Base-by-base conservation (phyloP, 139 green algal genomes). In the Haematococcus sp. region DNA sequence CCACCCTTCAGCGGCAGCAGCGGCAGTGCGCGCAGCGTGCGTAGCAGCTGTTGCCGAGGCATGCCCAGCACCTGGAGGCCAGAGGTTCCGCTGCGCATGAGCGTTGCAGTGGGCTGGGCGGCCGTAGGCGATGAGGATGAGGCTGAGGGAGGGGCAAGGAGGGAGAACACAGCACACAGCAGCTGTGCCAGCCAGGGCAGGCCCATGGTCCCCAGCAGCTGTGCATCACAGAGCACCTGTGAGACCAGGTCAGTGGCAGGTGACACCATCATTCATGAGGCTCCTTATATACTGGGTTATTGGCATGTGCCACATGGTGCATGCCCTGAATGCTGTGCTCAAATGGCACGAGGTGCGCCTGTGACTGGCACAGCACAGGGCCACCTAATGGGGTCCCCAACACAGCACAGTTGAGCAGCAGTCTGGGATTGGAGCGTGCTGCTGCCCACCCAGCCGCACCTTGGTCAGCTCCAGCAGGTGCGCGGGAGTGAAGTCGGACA, bases 1-100 rank as follows among this genome's bases (percentile, higher is more conserved):
- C 81, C 73, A 23, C 68, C 73, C 31, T 56, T 43, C 25, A 86
- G 68, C 3, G 76, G 81, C 49, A 86, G 32, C 44, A 83, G 32
- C n/a, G 72, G 55, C 63, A 86, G 64, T 5, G 19, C 23, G 17
- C 72, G 68, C 40, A 86, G 64, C 72, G 71, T 67, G 19, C 69
- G 51, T 27, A 86, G 33, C 15, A 82, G 68, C 1, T 43, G 40
- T 20, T 46, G 22, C 4, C 33, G 27, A 4, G 34, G 40, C 40
- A 49, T 49, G 40, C 40, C 40, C 40, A 49, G 40, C 40, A 49
- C 7, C 40, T 49, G n/a, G n/a, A n/a, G n/a, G n/a, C n/a, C n/a
- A n/a, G n/a, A n/a, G n/a, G n/a, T n/a, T n/a, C 23, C 16, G 17
- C 63, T 49, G 11, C 40, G 40, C 63, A 54, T 15, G n/a, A 40